Evolutionary conservation across 2,329 filamentous ascomycete species (phyloP), one percentile per base, ranked within the genome.

Genomic region (Sclerotinia minor): DNA sequence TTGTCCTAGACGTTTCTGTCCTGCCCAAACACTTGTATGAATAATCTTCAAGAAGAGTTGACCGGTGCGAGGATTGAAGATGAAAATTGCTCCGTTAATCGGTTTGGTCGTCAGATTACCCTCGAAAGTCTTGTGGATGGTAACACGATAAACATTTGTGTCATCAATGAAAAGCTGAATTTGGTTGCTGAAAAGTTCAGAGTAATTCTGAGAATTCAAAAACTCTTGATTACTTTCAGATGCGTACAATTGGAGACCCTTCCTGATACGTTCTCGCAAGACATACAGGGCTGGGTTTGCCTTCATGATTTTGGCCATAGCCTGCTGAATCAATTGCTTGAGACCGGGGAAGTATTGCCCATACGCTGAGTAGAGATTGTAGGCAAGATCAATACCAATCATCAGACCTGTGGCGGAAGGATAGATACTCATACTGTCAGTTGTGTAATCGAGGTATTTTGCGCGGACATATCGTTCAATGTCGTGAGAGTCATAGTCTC

Each of bases 261-360:
- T 99, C 72, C 96, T 88, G 72, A 99, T 99, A 85, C 95, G 95
- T 82, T 99, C 95, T 69, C 95, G 91, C 69, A 99, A 82, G 64
- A 99, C 95, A 78, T 98, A 99, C 44, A 99, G 81, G 3, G 95
- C 95, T 21, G 95, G 95, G 77, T 99, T 99, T 49, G 95, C 94
- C 81, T 99, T 99, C 95, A 99, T 99, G 78, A 99, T 88, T 88
- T 99, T 99, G 60, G 93, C 93, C 96, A 99, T 99, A 7, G 96
- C 95, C 79, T 98, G 94, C 79, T 99, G 96, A 35, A 99, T 84
- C 32, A 99, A 86, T 59, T 93, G 91, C 84, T 99, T 99, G 70
- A 99, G 82, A 76, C 95, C 95, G 59, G 95, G 95, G 88, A 99
- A 99, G 82, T 97, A 99, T 81, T 97, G 94, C 64, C 95, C 95